Percentiles rank a stretch among this genome's conserved stretches.
Evolutionary conservation across 2,329 filamentous ascomycete species (phyloP).

Genomic region (Aspergillus aculeatinus): DNA sequence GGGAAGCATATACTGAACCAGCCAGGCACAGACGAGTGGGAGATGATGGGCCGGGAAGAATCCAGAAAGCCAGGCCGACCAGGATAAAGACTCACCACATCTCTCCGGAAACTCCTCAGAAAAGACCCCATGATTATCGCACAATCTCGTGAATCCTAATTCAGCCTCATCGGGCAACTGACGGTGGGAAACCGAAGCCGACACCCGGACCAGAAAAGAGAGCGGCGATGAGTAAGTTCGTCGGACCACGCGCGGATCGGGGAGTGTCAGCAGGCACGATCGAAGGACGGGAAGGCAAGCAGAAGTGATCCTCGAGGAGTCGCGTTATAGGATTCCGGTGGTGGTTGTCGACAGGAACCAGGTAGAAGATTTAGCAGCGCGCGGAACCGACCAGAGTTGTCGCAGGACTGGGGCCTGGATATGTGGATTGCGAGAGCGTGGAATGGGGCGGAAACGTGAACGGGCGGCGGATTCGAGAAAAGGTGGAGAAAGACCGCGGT

Average conservation of each 20-base stretch:
- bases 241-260: constrained; percentile 12
- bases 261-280: constrained; percentile 13
- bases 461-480: constrained; percentile 19
- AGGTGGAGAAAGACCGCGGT: constrained; percentile 9
- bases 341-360: constrained; percentile 5
- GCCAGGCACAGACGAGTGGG: neutral
- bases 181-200: constrained; percentile 18
- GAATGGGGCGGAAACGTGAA: constrained; percentile 22
- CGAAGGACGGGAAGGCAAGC: neutral
- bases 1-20: neutral
- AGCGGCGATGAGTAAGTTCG: constrained; percentile 10
- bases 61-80: constrained; percentile 7
- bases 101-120: constrained; percentile 40
- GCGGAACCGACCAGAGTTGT: constrained; percentile 14
- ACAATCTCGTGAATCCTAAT: constrained; percentile 20
- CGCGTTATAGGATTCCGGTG: neutral
- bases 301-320: neutral
- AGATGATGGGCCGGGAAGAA: constrained; percentile 3
- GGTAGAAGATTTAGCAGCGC: constrained; percentile 6
- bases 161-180: constrained; percentile 30
- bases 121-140: constrained; percentile 43
- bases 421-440: constrained; percentile 18
- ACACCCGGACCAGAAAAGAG: constrained; percentile 17
- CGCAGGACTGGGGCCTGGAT: constrained; percentile 2
- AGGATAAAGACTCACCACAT: constrained; percentile 33